phyloP scores from a whole-genome alignment of 225 moss, liverwort and hornwort species.

The Physcomitrellopsis africana region DNA sequence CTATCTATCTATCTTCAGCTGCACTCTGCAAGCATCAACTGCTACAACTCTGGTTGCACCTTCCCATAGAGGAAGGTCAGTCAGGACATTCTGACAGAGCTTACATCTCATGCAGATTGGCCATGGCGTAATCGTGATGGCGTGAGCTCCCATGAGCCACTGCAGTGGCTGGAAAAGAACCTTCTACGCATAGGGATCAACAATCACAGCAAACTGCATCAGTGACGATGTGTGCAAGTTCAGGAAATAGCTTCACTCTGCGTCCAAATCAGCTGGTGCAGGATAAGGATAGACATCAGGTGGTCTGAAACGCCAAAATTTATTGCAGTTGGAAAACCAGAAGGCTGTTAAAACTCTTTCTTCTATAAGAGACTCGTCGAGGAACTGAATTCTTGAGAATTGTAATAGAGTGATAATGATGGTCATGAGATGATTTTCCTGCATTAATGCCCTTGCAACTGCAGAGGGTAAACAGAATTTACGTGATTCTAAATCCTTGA shows the following conservation, averaged over 20 bases:
- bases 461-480: conserved; percentile 7
- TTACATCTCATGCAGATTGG: conserved; percentile 37
- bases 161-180: conserved; percentile 11
- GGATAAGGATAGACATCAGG: too few species aligned
- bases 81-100: conserved; percentile 38
- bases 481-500: conserved; percentile 19
- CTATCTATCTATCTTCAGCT: conserved; percentile 34
- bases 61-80: conserved; percentile 30
- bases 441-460: conserved; percentile 15
- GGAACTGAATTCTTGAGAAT: neutral
- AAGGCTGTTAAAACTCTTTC: neutral
- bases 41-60: conserved; percentile 1
- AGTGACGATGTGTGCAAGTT: neutral
- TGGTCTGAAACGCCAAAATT: conserved; percentile 19
- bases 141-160: neutral
- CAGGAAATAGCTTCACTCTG: neutral
- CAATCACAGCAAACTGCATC: neutral
- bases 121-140: conserved; percentile 25
- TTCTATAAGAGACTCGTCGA: too few species aligned
- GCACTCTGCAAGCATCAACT: conserved; percentile 29
- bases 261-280: too few species aligned
- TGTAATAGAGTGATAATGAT: neutral
- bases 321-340: conserved; percentile 13
- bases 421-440: conserved; percentile 6
- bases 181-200: conserved; percentile 2